These are phyloP conservation scores for Exophiala dermatitidis DNA, from an alignment of 2,329 filamentous ascomycete genomes.

Conservation along the genomic window DNA sequence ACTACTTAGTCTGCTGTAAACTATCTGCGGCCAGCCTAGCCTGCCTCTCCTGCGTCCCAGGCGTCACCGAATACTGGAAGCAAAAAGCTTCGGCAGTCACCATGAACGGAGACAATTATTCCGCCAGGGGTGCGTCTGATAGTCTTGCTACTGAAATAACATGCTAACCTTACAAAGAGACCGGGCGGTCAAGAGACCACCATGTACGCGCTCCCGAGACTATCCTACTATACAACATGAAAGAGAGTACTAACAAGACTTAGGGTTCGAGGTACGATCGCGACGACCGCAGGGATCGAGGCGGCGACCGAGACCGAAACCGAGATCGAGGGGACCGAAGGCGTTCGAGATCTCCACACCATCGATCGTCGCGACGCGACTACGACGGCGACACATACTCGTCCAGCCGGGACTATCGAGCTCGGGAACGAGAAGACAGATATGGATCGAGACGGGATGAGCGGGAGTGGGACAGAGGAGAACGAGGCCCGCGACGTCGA, in stretches of 20 bases:
- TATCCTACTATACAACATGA: neutral
- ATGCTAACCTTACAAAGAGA: conserved; percentile 39
- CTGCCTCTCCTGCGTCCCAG: neutral
- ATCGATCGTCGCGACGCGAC: conserved; percentile 62
- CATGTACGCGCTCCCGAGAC: conserved; percentile 35
- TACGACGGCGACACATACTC: conserved; percentile 80
- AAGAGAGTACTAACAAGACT: conserved; percentile 23
- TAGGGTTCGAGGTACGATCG: conserved; percentile 44
- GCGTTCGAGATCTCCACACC: conserved; percentile 80
- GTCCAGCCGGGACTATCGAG: conserved; percentile 83
- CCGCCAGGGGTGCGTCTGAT: conserved; percentile 59
- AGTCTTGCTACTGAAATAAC: neutral
- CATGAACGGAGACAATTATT: conserved; percentile 84
- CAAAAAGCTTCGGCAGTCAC: neutral
- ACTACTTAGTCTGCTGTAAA: no score
- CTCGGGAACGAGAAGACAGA: conserved; percentile 86
- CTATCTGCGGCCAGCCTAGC: neutral
- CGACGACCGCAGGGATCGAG: conserved; percentile 36
- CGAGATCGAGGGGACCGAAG: conserved; percentile 47
- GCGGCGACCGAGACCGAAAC: conserved; percentile 40
- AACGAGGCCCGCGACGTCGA: conserved; percentile 56
- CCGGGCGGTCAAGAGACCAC: conserved; percentile 48
- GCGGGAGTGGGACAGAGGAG: conserved; percentile 65
- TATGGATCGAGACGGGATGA: conserved; percentile 65
- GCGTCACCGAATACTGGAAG: no score